A percentile compares a stretch with the other conserved stretches of the same genome.
These are phyloP conservation scores for Mycena metata DNA, from an alignment of 768 basidiomycete genomes.

Conservation along the genomic window DNA sequence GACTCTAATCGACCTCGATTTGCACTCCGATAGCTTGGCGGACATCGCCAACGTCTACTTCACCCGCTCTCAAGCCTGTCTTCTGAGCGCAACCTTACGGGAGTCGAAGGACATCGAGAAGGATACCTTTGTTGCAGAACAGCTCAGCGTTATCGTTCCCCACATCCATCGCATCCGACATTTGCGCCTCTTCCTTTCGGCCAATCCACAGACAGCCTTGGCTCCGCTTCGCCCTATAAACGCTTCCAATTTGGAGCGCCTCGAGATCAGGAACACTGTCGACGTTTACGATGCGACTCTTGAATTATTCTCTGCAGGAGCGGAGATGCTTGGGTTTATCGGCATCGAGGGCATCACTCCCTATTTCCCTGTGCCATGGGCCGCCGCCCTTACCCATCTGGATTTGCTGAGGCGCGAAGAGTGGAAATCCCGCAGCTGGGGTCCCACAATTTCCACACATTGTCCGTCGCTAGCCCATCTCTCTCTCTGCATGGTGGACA, in stretches of 20 bases:
- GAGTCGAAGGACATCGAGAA: background rate
- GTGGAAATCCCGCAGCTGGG: no score
- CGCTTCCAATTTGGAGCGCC: constrained; percentile 1
- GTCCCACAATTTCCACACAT: background rate
- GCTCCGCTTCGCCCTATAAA: background rate
- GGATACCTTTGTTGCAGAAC: background rate
- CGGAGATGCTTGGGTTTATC: background rate
- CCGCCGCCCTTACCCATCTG: background rate
- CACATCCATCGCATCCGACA: background rate
- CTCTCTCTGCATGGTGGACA: background rate
- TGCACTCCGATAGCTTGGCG: background rate
- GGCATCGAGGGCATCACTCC: background rate
- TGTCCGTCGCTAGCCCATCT: background rate
- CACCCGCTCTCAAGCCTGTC: background rate
- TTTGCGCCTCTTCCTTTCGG: background rate
- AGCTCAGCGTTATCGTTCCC: background rate
- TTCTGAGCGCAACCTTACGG: background rate
- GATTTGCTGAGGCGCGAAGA: background rate
- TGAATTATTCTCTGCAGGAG: background rate
- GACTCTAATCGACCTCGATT: background rate
- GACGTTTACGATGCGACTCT: background rate
- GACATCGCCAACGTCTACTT: background rate
- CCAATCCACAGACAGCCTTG: background rate
- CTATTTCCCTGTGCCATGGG: background rate
- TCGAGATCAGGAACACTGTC: background rate